Evolutionary conservation across 345 rosid genomes (phyloP).

Genomic region (Boechera divaricarpa): DNA sequence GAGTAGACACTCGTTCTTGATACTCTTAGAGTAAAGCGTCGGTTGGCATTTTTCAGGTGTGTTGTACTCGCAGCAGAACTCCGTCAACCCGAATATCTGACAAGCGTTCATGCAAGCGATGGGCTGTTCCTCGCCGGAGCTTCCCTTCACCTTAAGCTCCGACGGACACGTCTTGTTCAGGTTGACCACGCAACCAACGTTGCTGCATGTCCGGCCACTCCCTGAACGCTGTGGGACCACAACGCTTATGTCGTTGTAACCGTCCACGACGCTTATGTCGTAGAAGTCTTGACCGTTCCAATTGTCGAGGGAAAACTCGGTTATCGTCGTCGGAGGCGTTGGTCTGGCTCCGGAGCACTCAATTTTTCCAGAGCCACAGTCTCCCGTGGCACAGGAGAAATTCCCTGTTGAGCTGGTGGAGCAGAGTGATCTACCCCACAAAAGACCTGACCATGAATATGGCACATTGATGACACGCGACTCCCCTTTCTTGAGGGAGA

Average conservation of each 20-base stretch:
- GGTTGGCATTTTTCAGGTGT: conserved; percentile 51
- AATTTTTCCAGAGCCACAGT: conserved; percentile 57
- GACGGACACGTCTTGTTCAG: conserved; percentile 54
- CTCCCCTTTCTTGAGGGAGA: conserved; percentile 49
- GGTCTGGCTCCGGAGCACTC: conserved; percentile 48
- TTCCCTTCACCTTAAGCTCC: conserved; percentile 42
- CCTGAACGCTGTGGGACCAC: neutral
- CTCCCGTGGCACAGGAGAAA: conserved; percentile 40
- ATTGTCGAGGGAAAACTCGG: conserved; percentile 47
- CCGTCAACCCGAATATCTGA: conserved; percentile 31
- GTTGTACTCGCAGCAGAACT: conserved; percentile 51
- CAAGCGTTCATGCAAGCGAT: conserved; percentile 64
- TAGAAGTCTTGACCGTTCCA: conserved; percentile 46
- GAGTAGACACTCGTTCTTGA: conserved; percentile 40
- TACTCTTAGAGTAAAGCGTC: conserved; percentile 47
- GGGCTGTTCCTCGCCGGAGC: conserved; percentile 21
- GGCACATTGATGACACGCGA: conserved; percentile 28
- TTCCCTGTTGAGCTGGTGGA: conserved; percentile 25
- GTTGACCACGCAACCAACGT: conserved; percentile 39
- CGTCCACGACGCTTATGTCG: conserved; percentile 40
- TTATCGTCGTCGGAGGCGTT: conserved; percentile 50
- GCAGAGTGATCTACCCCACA: conserved; percentile 65
- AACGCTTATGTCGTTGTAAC: conserved; percentile 42
- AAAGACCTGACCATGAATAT: conserved; percentile 51
- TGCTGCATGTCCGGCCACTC: conserved; percentile 1